Conservation (phyloP, 345 rosid genomes). For the Mallotus nudiflorus region DNA sequence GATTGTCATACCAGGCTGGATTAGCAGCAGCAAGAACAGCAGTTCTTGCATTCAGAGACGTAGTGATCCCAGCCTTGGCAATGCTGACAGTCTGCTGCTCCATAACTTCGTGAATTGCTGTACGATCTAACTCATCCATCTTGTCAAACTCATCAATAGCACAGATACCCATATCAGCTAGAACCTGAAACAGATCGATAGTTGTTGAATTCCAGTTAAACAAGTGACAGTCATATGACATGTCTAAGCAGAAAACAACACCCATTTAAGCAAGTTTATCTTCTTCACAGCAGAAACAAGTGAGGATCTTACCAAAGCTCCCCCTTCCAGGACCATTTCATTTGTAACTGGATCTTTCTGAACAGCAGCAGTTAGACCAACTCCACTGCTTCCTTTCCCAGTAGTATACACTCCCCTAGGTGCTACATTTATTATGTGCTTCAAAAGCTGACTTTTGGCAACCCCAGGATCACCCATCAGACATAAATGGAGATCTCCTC, state of each 20-base stretch:
- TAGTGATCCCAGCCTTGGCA: slow-evolving; percentile 98
- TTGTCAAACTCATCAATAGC: slow-evolving; percentile 99
- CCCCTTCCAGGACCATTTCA: slow-evolving; percentile 98
- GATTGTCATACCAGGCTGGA: slow-evolving; percentile 84
- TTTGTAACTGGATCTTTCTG: slow-evolving; percentile 95
- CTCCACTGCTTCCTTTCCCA: slow-evolving; percentile 97
- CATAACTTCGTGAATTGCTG: slow-evolving; percentile 98
- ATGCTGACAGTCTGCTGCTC: slow-evolving; percentile 99
- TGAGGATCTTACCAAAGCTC: slow-evolving; percentile 75
- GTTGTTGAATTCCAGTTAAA: slow-evolving; percentile 13
- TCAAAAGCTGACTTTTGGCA: slow-evolving; percentile 99
- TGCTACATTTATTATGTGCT: slow-evolving; percentile 94
- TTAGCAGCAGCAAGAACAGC: slow-evolving; percentile 98
- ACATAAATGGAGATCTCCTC: slow-evolving; percentile 95
- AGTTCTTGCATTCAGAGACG: slow-evolving; percentile 95
- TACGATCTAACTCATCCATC: slow-evolving; percentile 99
- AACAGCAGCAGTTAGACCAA: slow-evolving; percentile 98
- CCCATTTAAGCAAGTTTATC: not conserved
- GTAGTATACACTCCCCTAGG: slow-evolving; percentile 96
- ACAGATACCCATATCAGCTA: slow-evolving; percentile 99
- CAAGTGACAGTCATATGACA: too few species aligned
- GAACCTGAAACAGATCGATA: slow-evolving; percentile 57
- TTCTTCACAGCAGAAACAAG: not conserved
- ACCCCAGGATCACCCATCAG: slow-evolving; percentile 99
- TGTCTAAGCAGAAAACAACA: not conserved